Percentiles rank a stretch among this genome's conserved stretches.
Conservation (phyloP, 768 basidiomycete genomes). For the Kwoniella shandongensis region DNA sequence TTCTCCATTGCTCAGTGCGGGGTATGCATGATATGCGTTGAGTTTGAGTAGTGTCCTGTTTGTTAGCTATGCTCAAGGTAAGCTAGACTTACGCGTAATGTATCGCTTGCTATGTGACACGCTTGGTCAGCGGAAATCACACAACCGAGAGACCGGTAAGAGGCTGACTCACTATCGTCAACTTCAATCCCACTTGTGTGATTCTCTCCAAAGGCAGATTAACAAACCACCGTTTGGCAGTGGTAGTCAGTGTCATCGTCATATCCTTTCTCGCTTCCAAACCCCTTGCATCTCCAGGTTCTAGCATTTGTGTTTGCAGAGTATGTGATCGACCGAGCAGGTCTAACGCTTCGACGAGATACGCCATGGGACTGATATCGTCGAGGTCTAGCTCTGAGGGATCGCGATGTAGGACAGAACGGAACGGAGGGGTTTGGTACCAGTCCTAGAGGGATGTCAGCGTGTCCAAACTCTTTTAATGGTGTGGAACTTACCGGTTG, state of each 20-base stretch:
- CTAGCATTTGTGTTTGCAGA: slow-evolving; percentile 40
- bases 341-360: slow-evolving; percentile 49
- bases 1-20: slow-evolving; percentile 42
- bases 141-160: not conserved
- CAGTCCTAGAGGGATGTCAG: slow-evolving; percentile 30
- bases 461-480: not conserved
- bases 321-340: slow-evolving; percentile 48
- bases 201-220: slow-evolving; percentile 30
- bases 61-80: not conserved
- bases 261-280: slow-evolving; percentile 39
- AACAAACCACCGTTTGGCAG: slow-evolving; percentile 43
- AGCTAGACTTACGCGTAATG: slow-evolving; percentile 45
- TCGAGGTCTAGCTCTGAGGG: slow-evolving; percentile 10
- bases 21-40: slow-evolving; percentile 51
- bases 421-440: slow-evolving; percentile 42
- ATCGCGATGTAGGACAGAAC: slow-evolving; percentile 35
- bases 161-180: slow-evolving; percentile 44
- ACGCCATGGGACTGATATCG: slow-evolving; percentile 42
- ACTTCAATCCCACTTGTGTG: slow-evolving; percentile 21
- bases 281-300: slow-evolving; percentile 41
- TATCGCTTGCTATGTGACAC: slow-evolving; percentile 46
- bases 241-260: slow-evolving; percentile 34
- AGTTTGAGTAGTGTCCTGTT: slow-evolving; percentile 46
- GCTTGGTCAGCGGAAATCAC: not conserved
- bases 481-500: slow-evolving; percentile 20